Conservation (phyloP, 2,329 filamentous ascomycete species). For the Scorias spongiosa region DNA sequence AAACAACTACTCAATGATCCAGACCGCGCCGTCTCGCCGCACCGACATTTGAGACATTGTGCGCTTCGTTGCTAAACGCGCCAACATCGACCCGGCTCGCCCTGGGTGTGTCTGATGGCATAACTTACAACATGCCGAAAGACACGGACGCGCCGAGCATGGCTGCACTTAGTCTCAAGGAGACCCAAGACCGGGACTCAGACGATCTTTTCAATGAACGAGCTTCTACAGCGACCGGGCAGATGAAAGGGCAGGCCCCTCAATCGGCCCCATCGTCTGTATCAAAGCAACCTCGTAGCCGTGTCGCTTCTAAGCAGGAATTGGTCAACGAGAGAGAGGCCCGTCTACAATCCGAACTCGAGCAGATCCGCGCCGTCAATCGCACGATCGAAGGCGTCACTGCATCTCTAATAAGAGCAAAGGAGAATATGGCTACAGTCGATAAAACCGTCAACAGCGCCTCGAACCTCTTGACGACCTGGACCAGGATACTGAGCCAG, state of each 20-base stretch:
- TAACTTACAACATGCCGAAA: background rate
- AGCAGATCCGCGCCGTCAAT: slow-evolving; percentile 75
- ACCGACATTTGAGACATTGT: no score
- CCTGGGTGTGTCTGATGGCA: background rate
- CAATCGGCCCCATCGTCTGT: slow-evolving; percentile 17
- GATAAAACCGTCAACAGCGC: slow-evolving; percentile 73
- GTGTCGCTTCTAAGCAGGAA: background rate
- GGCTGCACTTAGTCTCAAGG: slow-evolving; percentile 30
- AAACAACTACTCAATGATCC: no score
- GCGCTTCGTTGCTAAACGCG: no score
- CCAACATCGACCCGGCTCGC: no score
- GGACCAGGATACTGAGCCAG: slow-evolving; percentile 90
- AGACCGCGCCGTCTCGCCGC: no score
- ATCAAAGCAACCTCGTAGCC: slow-evolving; percentile 23
- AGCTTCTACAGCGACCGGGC: slow-evolving; percentile 25
- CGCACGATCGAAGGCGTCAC: slow-evolving; percentile 68
- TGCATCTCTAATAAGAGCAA: slow-evolving; percentile 54
- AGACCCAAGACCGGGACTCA: slow-evolving; percentile 33
- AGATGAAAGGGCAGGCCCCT: slow-evolving; percentile 7
- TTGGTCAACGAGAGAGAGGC: slow-evolving; percentile 47
- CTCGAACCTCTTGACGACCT: slow-evolving; percentile 80
- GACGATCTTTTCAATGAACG: slow-evolving; percentile 43
- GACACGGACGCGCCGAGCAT: slow-evolving; percentile 13
- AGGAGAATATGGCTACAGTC: slow-evolving; percentile 71
- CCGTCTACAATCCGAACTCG: slow-evolving; percentile 61